A percentile compares a stretch with the other conserved stretches of the same genome.
Evolutionary conservation across 2,329 filamentous ascomycete species (phyloP).

Genomic region (Malbranchea cinnamomea): DNA sequence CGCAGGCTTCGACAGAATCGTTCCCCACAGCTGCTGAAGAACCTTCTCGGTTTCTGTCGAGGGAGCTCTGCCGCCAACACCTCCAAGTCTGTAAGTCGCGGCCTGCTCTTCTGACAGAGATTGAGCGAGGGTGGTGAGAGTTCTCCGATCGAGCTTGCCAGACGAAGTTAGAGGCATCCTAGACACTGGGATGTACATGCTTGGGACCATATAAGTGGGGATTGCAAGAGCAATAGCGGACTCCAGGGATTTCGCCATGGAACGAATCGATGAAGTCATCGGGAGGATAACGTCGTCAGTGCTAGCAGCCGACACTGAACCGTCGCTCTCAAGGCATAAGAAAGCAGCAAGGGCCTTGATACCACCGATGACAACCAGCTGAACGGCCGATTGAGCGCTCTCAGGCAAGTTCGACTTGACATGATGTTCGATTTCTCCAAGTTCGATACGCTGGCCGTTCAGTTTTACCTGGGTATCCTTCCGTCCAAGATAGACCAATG

Average conservation of each 20-base stretch:
- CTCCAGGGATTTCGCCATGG: conserved; percentile 6
- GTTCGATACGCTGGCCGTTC: conserved; percentile 85
- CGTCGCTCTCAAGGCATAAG: conserved; percentile 16
- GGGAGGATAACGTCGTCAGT: conserved; percentile 6
- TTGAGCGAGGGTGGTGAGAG: conserved; percentile 27
- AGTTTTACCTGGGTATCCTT: conserved; percentile 89
- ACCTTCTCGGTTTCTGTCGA: conserved; percentile 15
- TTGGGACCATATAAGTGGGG: conserved; percentile 67
- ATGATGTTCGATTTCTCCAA: conserved; percentile 81
- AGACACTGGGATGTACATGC: conserved; percentile 54
- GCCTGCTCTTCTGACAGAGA: conserved; percentile 7
- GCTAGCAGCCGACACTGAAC: conserved; percentile 28
- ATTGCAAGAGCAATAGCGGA: conserved; percentile 39
- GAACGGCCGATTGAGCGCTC: conserved; percentile 46
- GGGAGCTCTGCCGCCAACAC: conserved; percentile 11
- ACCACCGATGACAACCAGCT: conserved; percentile 67
- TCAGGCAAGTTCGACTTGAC: conserved; percentile 49
- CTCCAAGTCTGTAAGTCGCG: conserved; percentile 7
- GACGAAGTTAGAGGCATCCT: conserved; percentile 56
- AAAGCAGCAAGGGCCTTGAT: conserved; percentile 55
- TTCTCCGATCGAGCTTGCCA: conserved; percentile 54
- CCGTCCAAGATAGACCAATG: conserved; percentile 65
- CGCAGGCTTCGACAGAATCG: conserved; percentile 22
- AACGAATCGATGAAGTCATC: conserved; percentile 39
- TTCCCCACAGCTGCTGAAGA: conserved; percentile 25